A percentile compares a stretch with the other conserved stretches of the same genome.
phyloP scores from a whole-genome alignment of 768 basidiomycete genomes.

The Mycena floridula region DNA sequence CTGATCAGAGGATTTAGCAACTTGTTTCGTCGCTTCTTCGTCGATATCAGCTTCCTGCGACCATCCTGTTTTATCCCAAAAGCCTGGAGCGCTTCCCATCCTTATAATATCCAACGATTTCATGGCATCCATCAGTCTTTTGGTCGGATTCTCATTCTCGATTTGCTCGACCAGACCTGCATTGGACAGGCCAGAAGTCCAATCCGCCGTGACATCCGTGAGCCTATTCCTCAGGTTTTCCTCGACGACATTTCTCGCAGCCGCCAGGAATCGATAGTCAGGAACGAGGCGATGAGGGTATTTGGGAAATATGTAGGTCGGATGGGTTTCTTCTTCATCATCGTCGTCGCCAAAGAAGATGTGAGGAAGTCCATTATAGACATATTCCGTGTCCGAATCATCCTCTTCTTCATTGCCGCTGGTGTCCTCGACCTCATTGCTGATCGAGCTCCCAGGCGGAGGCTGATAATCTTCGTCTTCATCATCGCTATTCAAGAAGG shows the following conservation, averaged over 20 bases:
- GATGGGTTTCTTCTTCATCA: neutral
- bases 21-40: neutral
- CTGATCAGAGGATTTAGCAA: neutral
- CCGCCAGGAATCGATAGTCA: constrained; percentile 36
- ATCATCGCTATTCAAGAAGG: neutral
- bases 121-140: constrained; percentile 13
- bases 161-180: neutral
- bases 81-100: constrained; percentile 23
- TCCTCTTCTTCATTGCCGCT: neutral
- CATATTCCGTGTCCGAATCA: neutral
- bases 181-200: neutral
- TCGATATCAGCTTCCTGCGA: neutral
- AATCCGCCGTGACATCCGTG: neutral
- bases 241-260: constrained; percentile 35
- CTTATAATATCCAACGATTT: constrained; percentile 17
- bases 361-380: neutral
- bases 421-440: neutral
- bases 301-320: constrained; percentile 12
- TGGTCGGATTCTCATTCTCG: constrained; percentile 8
- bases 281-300: constrained; percentile 20
- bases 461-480: neutral
- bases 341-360: neutral
- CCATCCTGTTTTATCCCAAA: constrained; percentile 20
- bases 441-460: neutral
- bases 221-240: constrained; percentile 32